Evolutionary conservation across 2,329 filamentous ascomycete genomes (phyloP), one percentile per base, ranked within the genome.

Genomic region (Pseudogymnoascus sp.): DNA sequence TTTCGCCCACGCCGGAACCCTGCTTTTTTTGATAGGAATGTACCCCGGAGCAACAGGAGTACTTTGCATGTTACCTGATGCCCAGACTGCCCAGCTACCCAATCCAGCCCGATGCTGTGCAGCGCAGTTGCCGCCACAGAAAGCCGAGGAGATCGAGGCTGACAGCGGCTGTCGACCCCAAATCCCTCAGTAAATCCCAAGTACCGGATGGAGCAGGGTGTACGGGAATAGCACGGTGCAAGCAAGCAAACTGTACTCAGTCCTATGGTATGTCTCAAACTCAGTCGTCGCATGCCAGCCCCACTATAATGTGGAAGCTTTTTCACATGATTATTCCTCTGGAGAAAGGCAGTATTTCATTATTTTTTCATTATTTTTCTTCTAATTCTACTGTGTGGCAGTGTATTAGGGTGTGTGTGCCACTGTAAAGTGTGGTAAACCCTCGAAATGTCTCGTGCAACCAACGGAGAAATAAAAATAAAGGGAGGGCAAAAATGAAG

Each of bases 121-220:
- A 15, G 43, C 6, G 43, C 47, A 53, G 30, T 7, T 33, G 47
- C 47, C 47, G 47, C 47, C 47, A 53, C 28, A 18, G 14, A 18
- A 53, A 53, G 47, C 47, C 47, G 47, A 53, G 47, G 43, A 53
- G 47, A 53, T 53, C 47, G 25, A 53, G 25, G 47, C 47, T 53
- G 47, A 53, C 47, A 53, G 47, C 47, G 47, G 47, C 47, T 53
- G 28, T 18, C 47, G 30, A 33, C 47, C 47, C 47, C 47, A 53
- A 53, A 8, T 53, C 47, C 8, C n/a, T 53, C 47, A 53, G 47
- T 12, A 53, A 53, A 53, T 33, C 47, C 4, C 47, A 33, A 33
- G 47, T 53, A 53, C 47, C 25, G 47, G 25, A 33, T 15, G n/a
- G 25, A 53, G 43, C 12, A 33, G 43, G 25, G 30, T 25, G 2